Evolutionary conservation across 179 eudicot genomes (phyloP).

Genomic region (Corrigiola litoralis): DNA sequence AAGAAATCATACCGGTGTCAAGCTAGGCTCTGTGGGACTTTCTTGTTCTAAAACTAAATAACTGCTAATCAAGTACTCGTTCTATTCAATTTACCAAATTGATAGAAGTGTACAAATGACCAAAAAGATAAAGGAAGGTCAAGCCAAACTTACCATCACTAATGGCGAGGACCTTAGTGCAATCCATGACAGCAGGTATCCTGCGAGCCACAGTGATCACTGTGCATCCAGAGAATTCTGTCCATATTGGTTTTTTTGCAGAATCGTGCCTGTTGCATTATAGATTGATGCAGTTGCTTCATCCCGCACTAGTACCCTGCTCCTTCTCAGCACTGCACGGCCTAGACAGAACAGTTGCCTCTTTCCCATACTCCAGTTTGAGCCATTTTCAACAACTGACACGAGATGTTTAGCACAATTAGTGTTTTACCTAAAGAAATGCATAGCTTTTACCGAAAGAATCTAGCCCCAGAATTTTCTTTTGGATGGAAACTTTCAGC

Average conservation of each 20-base stretch:
- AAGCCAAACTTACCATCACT: conserved; percentile 24
- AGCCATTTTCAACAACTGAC: conserved; percentile 70
- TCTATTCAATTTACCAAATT: neutral
- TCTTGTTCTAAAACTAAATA: no score
- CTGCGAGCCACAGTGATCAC: conserved; percentile 29
- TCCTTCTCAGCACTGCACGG: conserved; percentile 59
- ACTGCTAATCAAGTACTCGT: neutral
- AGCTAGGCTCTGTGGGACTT: no score
- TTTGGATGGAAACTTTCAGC: conserved; percentile 47
- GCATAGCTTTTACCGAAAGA: conserved; percentile 36
- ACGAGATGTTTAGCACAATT: neutral
- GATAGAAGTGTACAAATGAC: neutral
- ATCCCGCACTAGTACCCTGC: conserved; percentile 68
- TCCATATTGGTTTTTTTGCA: conserved; percentile 58
- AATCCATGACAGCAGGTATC: conserved; percentile 27
- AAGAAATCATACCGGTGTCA: no score
- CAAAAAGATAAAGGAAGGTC: neutral
- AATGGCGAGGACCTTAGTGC: conserved; percentile 27
- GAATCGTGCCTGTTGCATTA: conserved; percentile 64
- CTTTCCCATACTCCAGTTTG: conserved; percentile 93
- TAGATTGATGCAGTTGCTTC: conserved; percentile 89
- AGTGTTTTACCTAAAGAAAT: neutral
- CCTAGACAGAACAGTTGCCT: conserved; percentile 76
- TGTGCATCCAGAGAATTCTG: conserved; percentile 22
- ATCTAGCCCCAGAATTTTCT: conserved; percentile 45